Percentiles rank a stretch among this genome's conserved stretches.
Conservation (phyloP, 1,284 basidiomycete genomes). For the Ustanciosporium gigantosporum region DNA sequence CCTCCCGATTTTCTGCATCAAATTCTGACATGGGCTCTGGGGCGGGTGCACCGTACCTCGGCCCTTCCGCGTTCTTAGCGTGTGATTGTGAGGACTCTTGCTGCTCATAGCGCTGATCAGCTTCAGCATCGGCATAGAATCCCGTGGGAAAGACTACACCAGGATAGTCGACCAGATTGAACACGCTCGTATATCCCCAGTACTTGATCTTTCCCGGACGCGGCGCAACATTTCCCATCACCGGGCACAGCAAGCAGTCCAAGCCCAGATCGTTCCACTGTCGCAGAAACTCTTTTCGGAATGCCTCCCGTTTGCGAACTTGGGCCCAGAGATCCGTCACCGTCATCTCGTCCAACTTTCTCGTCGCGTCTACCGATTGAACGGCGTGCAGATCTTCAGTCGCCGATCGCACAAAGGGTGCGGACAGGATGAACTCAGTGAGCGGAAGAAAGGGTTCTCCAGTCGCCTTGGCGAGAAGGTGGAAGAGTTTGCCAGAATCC, state of each 20-base stretch:
- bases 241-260: slow-evolving; percentile 38
- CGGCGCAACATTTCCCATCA: slow-evolving; percentile 16
- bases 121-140: slow-evolving; percentile 5
- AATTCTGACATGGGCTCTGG: slow-evolving; percentile 5
- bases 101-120: slow-evolving; percentile 13
- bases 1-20: slow-evolving; percentile 11
- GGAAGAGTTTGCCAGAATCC: slow-evolving; percentile 32
- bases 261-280: slow-evolving; percentile 24
- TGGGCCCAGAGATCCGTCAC: slow-evolving; percentile 16
- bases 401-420: slow-evolving; percentile 17
- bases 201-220: slow-evolving; percentile 32
- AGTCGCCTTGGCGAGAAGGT: slow-evolving; percentile 20
- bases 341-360: slow-evolving; percentile 19
- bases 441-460: slow-evolving; percentile 36
- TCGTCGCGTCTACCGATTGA: background rate
- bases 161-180: slow-evolving; percentile 44
- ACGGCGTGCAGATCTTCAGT: slow-evolving; percentile 5
- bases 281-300: slow-evolving; percentile 12
- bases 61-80: background rate
- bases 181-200: slow-evolving; percentile 44
- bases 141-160: slow-evolving; percentile 37
- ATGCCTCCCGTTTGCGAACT: slow-evolving; percentile 11
- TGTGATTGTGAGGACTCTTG: slow-evolving; percentile 4
- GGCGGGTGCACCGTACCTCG: too few relatives aligned
- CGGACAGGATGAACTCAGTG: slow-evolving; percentile 28